Conservation (phyloP, 2,329 filamentous ascomycete genomes). For the Laburnicola sp. region DNA sequence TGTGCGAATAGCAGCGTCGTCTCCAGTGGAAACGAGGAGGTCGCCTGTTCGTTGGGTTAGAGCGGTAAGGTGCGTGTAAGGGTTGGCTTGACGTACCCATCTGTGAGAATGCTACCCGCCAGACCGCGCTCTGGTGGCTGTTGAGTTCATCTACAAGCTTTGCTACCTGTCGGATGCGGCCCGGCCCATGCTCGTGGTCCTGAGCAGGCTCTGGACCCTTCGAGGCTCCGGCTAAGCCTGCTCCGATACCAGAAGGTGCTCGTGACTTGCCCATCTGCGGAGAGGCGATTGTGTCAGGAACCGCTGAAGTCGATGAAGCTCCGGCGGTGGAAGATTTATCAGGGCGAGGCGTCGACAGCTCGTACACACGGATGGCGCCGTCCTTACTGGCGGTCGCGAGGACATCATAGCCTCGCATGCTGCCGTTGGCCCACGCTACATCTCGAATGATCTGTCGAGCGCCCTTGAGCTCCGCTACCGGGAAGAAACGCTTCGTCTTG, state of each 20-base stretch:
- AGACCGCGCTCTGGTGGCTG: slow-evolving; percentile 70
- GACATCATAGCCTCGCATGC: slow-evolving; percentile 85
- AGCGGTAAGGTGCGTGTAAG: background rate
- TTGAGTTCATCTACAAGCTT: slow-evolving; percentile 69
- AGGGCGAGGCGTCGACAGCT: slow-evolving; percentile 65
- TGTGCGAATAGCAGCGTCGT: slow-evolving; percentile 65
- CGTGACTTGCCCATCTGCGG: slow-evolving; percentile 27
- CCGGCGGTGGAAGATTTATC: slow-evolving; percentile 40
- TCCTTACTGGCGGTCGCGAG: slow-evolving; percentile 93
- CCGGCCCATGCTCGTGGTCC: slow-evolving; percentile 61
- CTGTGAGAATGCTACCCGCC: slow-evolving; percentile 69
- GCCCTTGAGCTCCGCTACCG: slow-evolving; percentile 73
- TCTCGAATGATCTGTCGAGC: slow-evolving; percentile 81
- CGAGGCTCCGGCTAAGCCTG: slow-evolving; percentile 54
- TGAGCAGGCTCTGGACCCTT: slow-evolving; percentile 52
- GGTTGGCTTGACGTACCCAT: slow-evolving; percentile 42
- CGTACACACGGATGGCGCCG: slow-evolving; percentile 85
- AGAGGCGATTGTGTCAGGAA: slow-evolving; percentile 26
- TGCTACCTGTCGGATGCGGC: slow-evolving; percentile 66
- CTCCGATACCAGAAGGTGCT: slow-evolving; percentile 57
- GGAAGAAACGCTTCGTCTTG: slow-evolving; percentile 77
- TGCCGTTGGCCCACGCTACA: slow-evolving; percentile 89
- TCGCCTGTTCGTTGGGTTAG: slow-evolving; percentile 62
- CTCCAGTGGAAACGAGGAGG: slow-evolving; percentile 73
- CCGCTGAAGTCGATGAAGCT: slow-evolving; percentile 26